Evolutionary conservation across 148 eudicot genomes (phyloP), one percentile per base, ranked within the genome.

Genomic region (Rhododendron vialii): DNA sequence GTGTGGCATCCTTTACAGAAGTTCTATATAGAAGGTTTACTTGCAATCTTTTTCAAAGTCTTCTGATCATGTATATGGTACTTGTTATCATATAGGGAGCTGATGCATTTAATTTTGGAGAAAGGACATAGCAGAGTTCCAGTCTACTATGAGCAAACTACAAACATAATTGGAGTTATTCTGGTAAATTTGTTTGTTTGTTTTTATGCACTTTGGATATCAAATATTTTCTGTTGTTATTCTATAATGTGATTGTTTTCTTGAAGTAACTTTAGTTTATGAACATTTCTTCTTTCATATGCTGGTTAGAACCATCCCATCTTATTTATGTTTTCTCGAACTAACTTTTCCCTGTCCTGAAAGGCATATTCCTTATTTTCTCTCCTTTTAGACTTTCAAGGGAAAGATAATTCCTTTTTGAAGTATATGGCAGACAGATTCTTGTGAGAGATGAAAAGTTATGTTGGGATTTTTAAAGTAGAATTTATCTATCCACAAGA

Each of bases 71-170:
- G 41, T 45, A 82, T 45, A 17, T 79, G 43, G 51, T 81, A 45
- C 84, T 83, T 78, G 22, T 50, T 76, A 38, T 86, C 82, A 55
- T 65, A 78, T 85, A 94, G 98, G 93, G 88, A 50, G 59, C 78
- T 92, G 87, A 96, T 96, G 98, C 93, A 86, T 90, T 88, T 87
- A 81, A 88, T 96, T 84, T 82, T 94, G 94, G 96, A 93, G 89
- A 96, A 90, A 90, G 98, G 98, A 76, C 98, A 96, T 82, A 96
- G 98, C 87, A 92, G 98, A 88, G 90, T 96, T 71, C 98, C 98
- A 36, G 96, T 96, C 41, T 96, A 92, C 88, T 93, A 96, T 84
- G 98, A 96, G 90, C 94, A 96, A 89, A 92, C 90, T 78, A 93
- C 95, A 77, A 94, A 94, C 85, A 93, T 96, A 71, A 96, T 96